Base-by-base conservation (phyloP, 441 rosid species). In the Adansonia grandidieri region DNA sequence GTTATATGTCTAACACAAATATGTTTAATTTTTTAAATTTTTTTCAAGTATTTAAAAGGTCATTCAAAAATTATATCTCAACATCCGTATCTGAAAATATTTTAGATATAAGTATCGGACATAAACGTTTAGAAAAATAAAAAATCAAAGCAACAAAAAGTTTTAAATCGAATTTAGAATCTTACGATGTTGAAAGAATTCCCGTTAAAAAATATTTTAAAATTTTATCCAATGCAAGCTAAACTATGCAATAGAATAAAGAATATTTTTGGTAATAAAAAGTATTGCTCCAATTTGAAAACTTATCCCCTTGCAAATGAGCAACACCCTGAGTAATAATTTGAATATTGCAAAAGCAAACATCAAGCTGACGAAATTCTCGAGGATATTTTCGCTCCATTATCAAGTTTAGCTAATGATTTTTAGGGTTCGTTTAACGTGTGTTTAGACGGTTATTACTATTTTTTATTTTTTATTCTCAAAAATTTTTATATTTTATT, bases 221-320 rank as follows among this genome's bases (percentile, higher is more conserved):
- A 19, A 74, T 17, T 9, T 68, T 20, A 6, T 20, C 14, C 71
- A 24, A 1, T 13, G 73, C 69, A 32, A 64, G 15, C 50, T 62
- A 5, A 62, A 63, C 42, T 28, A 40, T 37, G 5, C 20, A 5
- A 45, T 15, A 53, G 77, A 74, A 81, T 84, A 81, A 74, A 64
- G 63, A 13, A 44, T 13, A 28, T 9, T 63, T 63, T 19, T 32
- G 45, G 76, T 60, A 24, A 69, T 40, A 5, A 64, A n/a, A 37
- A 80, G 17, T 56, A 56, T 56, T 70, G 65, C 76, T 69, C 77
- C 5, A 45, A 19, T 24, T 10, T 44, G 40, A 37, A 19, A 56
- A 69, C 69, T 76, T 50, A 64, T 69, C 65, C 48, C 32, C 54
- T 71, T 47, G 22, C 28, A 54, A 28, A 60, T 48, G 47, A 4